phyloP scores from a whole-genome alignment of 2,329 filamentous ascomycete genomes.

The Sphaerulina vaccinii region DNA sequence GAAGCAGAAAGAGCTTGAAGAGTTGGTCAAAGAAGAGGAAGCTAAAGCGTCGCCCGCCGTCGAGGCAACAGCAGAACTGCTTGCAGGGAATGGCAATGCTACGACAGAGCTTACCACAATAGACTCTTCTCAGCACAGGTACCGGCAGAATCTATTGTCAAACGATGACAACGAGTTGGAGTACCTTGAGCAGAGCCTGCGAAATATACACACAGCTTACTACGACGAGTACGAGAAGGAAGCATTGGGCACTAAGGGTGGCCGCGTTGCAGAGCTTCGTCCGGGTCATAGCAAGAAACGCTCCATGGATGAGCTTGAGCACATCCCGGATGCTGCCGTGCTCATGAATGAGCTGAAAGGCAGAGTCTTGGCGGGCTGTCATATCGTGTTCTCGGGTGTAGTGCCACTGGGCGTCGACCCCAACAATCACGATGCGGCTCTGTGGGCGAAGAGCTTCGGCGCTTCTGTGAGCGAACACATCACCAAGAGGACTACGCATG shows the following conservation, averaged over 20 bases:
- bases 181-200: constrained; percentile 73
- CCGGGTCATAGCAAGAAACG: constrained; percentile 54
- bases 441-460: constrained; percentile 85
- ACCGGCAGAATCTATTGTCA: constrained; percentile 74
- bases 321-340: constrained; percentile 79
- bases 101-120: constrained; percentile 34
- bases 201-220: constrained; percentile 72
- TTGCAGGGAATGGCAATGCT: constrained; percentile 36
- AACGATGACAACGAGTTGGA: constrained; percentile 84
- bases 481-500: constrained; percentile 59
- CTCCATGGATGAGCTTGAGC: constrained; percentile 49
- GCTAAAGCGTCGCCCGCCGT: constrained; percentile 51
- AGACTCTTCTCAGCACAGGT: constrained; percentile 39
- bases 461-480: constrained; percentile 65
- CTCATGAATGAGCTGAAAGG: constrained; percentile 83
- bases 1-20: constrained; percentile 87
- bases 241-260: constrained; percentile 42
- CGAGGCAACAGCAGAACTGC: constrained; percentile 45
- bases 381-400: constrained; percentile 86
- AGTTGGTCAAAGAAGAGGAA: constrained; percentile 63
- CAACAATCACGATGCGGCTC: constrained; percentile 71
- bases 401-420: constrained; percentile 79
- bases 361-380: constrained; percentile 69
- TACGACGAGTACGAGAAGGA: constrained; percentile 75
- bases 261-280: constrained; percentile 52